phyloP scores from a whole-genome alignment of 768 basidiomycete genomes.

The Suillus ampliporus region DNA sequence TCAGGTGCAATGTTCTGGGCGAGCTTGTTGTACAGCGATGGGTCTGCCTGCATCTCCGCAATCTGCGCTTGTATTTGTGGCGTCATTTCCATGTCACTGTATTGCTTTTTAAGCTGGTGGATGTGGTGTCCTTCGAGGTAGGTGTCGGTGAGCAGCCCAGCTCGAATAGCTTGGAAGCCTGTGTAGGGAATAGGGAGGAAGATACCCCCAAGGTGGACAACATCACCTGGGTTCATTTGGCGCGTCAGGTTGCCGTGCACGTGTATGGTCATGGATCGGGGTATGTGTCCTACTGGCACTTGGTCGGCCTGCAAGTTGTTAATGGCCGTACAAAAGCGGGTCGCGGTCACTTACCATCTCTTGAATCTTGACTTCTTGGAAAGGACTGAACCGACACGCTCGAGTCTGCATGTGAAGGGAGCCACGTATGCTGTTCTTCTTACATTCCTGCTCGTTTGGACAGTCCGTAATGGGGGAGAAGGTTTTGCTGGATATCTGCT shows the following conservation, averaged over 20 bases:
- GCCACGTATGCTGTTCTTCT: constrained; percentile 85
- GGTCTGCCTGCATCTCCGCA: constrained; percentile 70
- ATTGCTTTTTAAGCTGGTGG: constrained; percentile 96
- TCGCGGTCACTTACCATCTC: constrained; percentile 75
- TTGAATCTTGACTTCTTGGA: constrained; percentile 98
- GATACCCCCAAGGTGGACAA: constrained; percentile 93
- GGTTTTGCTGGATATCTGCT: constrained; percentile 91
- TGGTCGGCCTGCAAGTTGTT: constrained; percentile 78
- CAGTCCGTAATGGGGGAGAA: constrained; percentile 92
- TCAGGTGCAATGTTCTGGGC: constrained; percentile 97
- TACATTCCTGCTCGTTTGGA: constrained; percentile 84
- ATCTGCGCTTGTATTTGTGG: constrained; percentile 79
- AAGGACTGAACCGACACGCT: constrained; percentile 95
- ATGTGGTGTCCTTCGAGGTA: constrained; percentile 93
- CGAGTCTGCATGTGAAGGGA: constrained; percentile 98
- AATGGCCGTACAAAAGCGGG: constrained; percentile 8
- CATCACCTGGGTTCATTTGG: constrained; percentile 92
- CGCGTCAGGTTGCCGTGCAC: constrained; percentile 90
- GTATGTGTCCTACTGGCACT: constrained; percentile 99
- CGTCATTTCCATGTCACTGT: constrained; percentile 92
- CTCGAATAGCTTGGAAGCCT: constrained; percentile 95
- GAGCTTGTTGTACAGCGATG: constrained; percentile 84
- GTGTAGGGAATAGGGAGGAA: constrained; percentile 98
- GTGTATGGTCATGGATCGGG: constrained; percentile 97
- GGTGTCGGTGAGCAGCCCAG: constrained; percentile 95